Conservation (phyloP, 768 basidiomycete genomes). For the Naganishia randhawae region DNA sequence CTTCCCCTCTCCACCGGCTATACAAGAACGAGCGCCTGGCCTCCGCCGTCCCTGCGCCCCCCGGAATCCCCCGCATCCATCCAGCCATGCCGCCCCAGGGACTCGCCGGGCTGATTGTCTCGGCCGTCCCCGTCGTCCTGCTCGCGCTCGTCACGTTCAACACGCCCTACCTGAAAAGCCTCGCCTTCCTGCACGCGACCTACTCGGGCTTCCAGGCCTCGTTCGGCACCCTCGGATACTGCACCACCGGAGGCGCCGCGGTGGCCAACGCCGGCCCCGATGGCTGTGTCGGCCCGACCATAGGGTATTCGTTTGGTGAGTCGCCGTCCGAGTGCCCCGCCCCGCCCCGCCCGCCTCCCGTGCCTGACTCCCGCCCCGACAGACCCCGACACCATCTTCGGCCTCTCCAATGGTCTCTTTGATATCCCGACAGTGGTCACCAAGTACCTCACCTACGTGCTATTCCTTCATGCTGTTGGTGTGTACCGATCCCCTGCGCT, state of each 20-base stretch:
- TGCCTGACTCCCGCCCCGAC: not conserved
- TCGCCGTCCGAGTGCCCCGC: slow-evolving; percentile 24
- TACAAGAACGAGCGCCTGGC: no score
- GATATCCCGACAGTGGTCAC: slow-evolving; percentile 76
- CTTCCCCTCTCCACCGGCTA: no score
- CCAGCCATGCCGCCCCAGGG: not conserved
- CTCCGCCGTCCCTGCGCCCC: no score
- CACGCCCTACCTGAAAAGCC: slow-evolving; percentile 79
- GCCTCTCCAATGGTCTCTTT: slow-evolving; percentile 59
- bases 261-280: slow-evolving; percentile 47
- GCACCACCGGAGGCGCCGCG: slow-evolving; percentile 56
- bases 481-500: not conserved
- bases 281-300: slow-evolving; percentile 71
- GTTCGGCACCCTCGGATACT: slow-evolving; percentile 89
- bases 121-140: slow-evolving; percentile 70
- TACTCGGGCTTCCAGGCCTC: slow-evolving; percentile 61
- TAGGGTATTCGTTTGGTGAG: slow-evolving; percentile 86
- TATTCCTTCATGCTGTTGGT: slow-evolving; percentile 83
- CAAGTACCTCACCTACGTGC: slow-evolving; percentile 92
- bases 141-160: slow-evolving; percentile 85
- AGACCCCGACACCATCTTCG: slow-evolving; percentile 77
- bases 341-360: not conserved
- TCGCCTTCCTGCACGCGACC: slow-evolving; percentile 69
- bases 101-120: slow-evolving; percentile 82
- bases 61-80: no score